These are phyloP conservation scores for Mallotus japonicus DNA, from an alignment of 441 rosid species.

Conservation along the genomic window DNA sequence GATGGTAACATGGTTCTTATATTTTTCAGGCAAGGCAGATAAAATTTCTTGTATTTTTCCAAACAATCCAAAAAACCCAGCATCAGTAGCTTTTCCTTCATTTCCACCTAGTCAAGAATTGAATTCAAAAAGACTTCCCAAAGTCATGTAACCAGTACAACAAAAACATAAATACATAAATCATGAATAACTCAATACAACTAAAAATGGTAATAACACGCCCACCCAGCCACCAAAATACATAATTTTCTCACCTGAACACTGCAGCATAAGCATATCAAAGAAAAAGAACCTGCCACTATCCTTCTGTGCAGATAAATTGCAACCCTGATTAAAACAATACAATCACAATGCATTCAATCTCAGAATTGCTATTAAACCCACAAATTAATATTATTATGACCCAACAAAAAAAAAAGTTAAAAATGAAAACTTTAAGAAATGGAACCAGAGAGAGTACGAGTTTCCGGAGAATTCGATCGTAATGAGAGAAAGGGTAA, in stretches of 20 bases:
- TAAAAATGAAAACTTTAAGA: no score
- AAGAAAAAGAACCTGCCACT: slow-evolving; percentile 64
- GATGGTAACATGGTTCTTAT: slow-evolving; percentile 46
- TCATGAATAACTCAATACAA: no score
- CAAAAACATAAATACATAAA: slow-evolving; percentile 35
- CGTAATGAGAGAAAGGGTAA: slow-evolving; percentile 82
- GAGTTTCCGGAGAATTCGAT: slow-evolving; percentile 83
- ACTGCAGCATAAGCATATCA: slow-evolving; percentile 62
- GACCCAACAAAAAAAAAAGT: background rate
- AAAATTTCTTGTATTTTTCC: slow-evolving; percentile 49
- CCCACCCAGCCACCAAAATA: no score
- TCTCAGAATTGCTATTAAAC: background rate
- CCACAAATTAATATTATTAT: background rate
- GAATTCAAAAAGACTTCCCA: slow-evolving; percentile 11
- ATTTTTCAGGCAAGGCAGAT: slow-evolving; percentile 36
- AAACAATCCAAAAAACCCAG: slow-evolving; percentile 49
- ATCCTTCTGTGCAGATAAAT: slow-evolving; percentile 56
- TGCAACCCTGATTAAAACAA: slow-evolving; percentile 66
- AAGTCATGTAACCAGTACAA: background rate
- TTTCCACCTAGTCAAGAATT: slow-evolving; percentile 40
- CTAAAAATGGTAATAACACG: no score
- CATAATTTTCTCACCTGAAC: slow-evolving; percentile 59
- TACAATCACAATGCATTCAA: background rate
- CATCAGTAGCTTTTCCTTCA: slow-evolving; percentile 33
- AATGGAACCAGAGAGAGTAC: slow-evolving; percentile 33